Percentiles rank a stretch among this genome's conserved stretches.
phyloP scores from a whole-genome alignment of 495 filamentous ascomycete species.

The Trypethelium eluteriae region DNA sequence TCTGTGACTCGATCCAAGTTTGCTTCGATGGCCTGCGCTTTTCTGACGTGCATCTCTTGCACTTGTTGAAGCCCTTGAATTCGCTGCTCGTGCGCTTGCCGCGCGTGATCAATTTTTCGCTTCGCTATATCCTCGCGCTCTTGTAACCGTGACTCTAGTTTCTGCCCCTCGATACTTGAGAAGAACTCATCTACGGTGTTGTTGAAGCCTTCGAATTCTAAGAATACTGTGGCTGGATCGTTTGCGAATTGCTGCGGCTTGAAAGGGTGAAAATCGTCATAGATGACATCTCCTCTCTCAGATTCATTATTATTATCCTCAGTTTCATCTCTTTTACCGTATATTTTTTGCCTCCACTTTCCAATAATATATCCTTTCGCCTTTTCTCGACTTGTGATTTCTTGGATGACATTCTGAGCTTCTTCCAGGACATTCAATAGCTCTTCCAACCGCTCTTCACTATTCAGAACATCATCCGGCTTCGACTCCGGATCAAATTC shows the following conservation, averaged over 20 bases:
- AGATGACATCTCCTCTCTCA: conserved; percentile 51
- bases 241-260: conserved; percentile 73
- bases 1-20: conserved; percentile 86
- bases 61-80: conserved; percentile 71
- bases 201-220: conserved; percentile 79
- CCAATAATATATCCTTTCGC: conserved; percentile 84
- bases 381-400: conserved; percentile 49
- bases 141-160: conserved; percentile 69
- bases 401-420: conserved; percentile 55
- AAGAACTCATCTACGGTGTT: conserved; percentile 93
- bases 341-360: conserved; percentile 42
- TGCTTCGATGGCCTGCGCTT: conserved; percentile 80
- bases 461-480: conserved; percentile 59
- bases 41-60: conserved; percentile 77
- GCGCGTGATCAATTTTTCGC: conserved; percentile 71
- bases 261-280: conserved; percentile 96
- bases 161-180: conserved; percentile 91
- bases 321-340: conserved; percentile 27
- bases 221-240: conserved; percentile 52
- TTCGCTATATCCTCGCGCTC: conserved; percentile 76
- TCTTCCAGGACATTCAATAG: conserved; percentile 59
- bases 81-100: conserved; percentile 71
- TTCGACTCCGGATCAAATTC: conserved; percentile 58
- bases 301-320: conserved; percentile 23
- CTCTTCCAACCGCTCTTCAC: conserved; percentile 54